Base-by-base conservation (phyloP, 352 stramenopile genomes). In the Phytophthora cryptogea region DNA sequence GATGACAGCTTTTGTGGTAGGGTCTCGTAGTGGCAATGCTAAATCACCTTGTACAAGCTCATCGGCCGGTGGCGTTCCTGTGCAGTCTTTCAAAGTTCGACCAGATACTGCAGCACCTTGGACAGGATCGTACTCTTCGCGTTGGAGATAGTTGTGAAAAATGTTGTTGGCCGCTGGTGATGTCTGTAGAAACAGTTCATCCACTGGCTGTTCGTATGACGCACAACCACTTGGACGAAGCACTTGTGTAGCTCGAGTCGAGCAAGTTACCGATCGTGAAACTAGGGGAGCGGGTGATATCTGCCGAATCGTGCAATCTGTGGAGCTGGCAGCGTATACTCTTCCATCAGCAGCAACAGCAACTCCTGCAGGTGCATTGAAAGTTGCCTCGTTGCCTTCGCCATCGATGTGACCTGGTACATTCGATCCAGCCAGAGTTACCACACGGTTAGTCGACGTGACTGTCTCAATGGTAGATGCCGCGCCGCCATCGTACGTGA, bases 181-280 rank as follows among this genome's bases (percentile, higher is more conserved):
- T 13, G 75, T 68, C 31, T 90, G 88, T 8, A 91, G 63, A 45
- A 91, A 92, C 9, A 92, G 67, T 23, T 95, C 83, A 54, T 98
- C 95, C 10, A 97, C 84, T 20, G 91, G 89, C 27, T 85, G 78
- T 27, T 98, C 94, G 66, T 99, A 99, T 9, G 89, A 98, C 4
- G 86, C 87, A 68, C 96, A 99, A 6, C 96, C 95, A 31, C 87
- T 97, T 0, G 96, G 96, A 8, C 94, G 70, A 20, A 98, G 47
- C 13, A 98, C 78, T 43, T 98, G 78, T 0, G 82, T 71, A 3
- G 94, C 65, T 41, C 70, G 79, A 30, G 94, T 96, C 7, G 68
- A 58, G 69, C 95, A 99, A 8, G 71, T 83, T 5, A 95, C 59
- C 7, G 59, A 33, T 13, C 80, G 70, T 13, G 89, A 80, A 23